Evolutionary conservation across 225 moss, liverwort and hornwort genomes (phyloP).

Genomic region (Climacium dendroides): DNA sequence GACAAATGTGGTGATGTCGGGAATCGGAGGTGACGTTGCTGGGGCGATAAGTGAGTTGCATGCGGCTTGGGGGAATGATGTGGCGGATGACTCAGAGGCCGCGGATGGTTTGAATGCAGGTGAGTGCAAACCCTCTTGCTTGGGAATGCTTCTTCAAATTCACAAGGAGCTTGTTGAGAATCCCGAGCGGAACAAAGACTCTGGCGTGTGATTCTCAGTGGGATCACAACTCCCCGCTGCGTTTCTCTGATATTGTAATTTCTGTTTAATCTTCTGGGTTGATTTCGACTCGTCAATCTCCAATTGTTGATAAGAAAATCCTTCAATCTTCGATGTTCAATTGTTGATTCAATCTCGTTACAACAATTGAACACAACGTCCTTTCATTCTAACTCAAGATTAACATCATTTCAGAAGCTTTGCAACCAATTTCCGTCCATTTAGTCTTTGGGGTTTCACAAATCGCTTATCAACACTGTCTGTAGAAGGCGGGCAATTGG

Average conservation of each 20-base stretch:
- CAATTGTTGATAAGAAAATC: not conserved
- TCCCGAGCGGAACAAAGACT: not conserved
- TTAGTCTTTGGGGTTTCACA: not conserved
- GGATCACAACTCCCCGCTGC: not conserved
- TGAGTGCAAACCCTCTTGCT: not conserved
- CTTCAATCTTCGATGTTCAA: not conserved
- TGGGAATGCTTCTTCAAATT: not conserved
- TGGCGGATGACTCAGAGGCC: conserved; percentile 1
- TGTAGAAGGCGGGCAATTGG: not conserved
- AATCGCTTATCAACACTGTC: not conserved
- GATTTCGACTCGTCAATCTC: not conserved
- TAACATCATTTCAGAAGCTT: not conserved
- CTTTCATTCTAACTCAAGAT: not conserved
- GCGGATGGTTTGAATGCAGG: conserved; percentile 13
- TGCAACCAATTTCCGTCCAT: not conserved
- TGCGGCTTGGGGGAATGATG: conserved; percentile 14
- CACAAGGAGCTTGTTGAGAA: not conserved
- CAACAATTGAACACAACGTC: not conserved
- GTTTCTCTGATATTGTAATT: not conserved
- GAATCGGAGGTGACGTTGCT: not conserved
- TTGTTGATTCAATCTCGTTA: not conserved
- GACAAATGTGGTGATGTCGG: not conserved
- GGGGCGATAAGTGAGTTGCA: not conserved
- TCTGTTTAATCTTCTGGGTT: not conserved
- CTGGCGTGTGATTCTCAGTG: not conserved